Evolutionary conservation across 192 early-diverging fungal genomes (phyloP), one percentile per base, ranked within the genome.

Genomic region (Coemansia sp.): DNA sequence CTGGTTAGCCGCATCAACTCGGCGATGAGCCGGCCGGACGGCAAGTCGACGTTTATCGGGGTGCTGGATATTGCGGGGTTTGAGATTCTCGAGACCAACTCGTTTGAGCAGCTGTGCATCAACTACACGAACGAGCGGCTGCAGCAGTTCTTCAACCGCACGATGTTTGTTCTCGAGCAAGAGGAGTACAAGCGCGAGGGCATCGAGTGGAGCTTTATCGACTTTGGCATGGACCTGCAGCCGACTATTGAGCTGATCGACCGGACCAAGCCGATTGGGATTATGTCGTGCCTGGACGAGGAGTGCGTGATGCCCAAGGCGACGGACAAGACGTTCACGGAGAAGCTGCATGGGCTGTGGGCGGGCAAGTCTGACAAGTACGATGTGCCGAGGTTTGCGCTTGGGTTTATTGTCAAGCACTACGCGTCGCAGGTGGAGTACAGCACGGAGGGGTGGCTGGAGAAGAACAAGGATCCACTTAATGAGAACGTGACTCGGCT

Each of bases 81-180:
- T 79, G 97, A 99, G 84, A 98, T 99, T 62, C 96, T 99, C 71
- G 92, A 98, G 79, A 87, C 88, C 62, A 99, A 99, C 85, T 93
- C 93, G 74, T 99, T 98, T 84, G 97, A 99, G 76, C 97, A 99
- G 78, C 85, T 99, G 36, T 97, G 94, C 83, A 99, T 99, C 88
- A 99, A 99, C 84, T 99, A 99, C 75, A 97, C 95, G 41, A 99
- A 99, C 77, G 97, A 99, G 80, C 91, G 90, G 63, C 88, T 99
- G 19, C 97, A 99, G 79, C 97, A 99, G 77, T 97, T 99, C 83
- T 99, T 99, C 85, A 99, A 98, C 85, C 96, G 98, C 81, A 92
- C 95, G 73, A 99, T 98, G 96, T 99, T 99, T 83, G 92, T 95
- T 57, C 84, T 98, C 11, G 97, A 99, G 75, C 97, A 99, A 76